These are phyloP conservation scores for Tanozyma kutaoensis DNA, from an alignment of 805 yeast genomes.

Conservation along the genomic window DNA sequence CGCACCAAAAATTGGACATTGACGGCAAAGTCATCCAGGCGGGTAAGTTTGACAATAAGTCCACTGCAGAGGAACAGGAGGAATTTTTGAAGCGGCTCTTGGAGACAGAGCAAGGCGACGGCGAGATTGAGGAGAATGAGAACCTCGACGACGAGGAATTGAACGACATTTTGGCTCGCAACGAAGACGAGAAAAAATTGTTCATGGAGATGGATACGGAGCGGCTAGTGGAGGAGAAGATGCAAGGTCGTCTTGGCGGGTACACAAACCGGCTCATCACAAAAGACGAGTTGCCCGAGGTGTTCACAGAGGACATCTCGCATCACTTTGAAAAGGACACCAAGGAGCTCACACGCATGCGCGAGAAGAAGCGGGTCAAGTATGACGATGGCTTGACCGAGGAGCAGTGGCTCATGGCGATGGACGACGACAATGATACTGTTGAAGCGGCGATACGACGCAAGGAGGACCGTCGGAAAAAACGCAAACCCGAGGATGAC, in stretches of 20 bases:
- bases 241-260: conserved; percentile 10
- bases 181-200: conserved; percentile 42
- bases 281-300: conserved; percentile 12
- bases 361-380: conserved; percentile 15
- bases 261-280: conserved; percentile 10
- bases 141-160: conserved; percentile 57
- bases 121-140: conserved; percentile 39
- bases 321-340: conserved; percentile 13
- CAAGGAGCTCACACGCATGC: conserved; percentile 12
- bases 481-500: conserved; percentile 15
- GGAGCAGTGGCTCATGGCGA: conserved; percentile 21
- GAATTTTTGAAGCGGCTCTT: conserved; percentile 58
- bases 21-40: conserved; percentile 89
- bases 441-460: conserved; percentile 46
- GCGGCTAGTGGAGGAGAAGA: conserved; percentile 18
- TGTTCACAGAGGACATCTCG: conserved; percentile 14
- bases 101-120: conserved; percentile 53
- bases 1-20: conserved; percentile 71
- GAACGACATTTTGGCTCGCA: conserved; percentile 59
- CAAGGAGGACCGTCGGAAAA: conserved; percentile 30
- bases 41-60: conserved; percentile 79
- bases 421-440: conserved; percentile 42
- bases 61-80: conserved; percentile 81
- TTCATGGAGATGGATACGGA: conserved; percentile 52
- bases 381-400: conserved; percentile 34